Evolutionary conservation across 805 yeast genomes (phyloP).

Genomic region (Candida stauntonica): DNA sequence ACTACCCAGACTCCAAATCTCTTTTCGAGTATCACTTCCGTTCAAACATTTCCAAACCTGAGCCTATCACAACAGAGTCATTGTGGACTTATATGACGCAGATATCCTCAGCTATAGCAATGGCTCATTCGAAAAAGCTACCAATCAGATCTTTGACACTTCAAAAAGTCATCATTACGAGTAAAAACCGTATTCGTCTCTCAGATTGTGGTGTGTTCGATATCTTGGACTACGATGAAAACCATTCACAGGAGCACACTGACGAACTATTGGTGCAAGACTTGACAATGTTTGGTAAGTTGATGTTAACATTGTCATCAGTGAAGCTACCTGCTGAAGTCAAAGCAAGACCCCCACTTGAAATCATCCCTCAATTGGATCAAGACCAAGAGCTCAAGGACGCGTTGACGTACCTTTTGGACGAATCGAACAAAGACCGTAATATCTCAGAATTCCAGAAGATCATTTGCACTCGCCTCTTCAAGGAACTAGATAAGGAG

Average conservation of each 20-base stretch:
- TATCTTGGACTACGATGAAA: conserved; percentile 44
- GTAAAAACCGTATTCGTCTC: conserved; percentile 64
- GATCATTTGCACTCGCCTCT: conserved; percentile 41
- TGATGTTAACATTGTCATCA: conserved; percentile 53
- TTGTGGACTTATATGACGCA: conserved; percentile 80
- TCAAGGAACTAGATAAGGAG: conserved; percentile 44
- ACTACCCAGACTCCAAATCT: conserved; percentile 71
- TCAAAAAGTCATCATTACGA: conserved; percentile 69
- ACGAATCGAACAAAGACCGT: conserved; percentile 18
- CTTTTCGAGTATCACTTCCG: conserved; percentile 64
- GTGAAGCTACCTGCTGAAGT: conserved; percentile 28
- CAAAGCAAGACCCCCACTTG: conserved; percentile 10
- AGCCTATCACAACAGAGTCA: conserved; percentile 53
- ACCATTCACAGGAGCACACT: conserved; percentile 15
- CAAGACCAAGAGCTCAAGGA: conserved; percentile 43
- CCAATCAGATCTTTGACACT: conserved; percentile 60
- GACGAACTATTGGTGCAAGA: conserved; percentile 48
- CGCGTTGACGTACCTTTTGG: conserved; percentile 37
- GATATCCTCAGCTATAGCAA: conserved; percentile 61
- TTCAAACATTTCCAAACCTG: conserved; percentile 36
- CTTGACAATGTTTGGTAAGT: conserved; percentile 50
- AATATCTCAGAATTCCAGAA: conserved; percentile 32
- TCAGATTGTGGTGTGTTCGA: conserved; percentile 71
- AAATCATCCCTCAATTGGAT: conserved; percentile 27
- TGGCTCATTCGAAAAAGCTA: conserved; percentile 61